Evolutionary conservation across 176 grass and related monocot genomes (phyloP).

Genomic region (Juncus inflexus): DNA sequence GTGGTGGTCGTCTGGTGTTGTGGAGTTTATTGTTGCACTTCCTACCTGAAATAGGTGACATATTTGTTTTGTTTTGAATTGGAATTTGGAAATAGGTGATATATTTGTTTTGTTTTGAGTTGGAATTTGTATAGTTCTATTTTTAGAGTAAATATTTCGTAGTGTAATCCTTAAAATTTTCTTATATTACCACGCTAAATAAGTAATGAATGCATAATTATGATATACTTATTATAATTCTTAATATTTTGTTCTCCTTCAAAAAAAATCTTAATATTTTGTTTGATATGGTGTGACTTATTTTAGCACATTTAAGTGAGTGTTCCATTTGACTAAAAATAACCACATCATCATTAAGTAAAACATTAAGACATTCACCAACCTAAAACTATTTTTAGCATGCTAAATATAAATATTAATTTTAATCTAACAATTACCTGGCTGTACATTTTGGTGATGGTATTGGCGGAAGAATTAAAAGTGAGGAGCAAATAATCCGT

Average conservation of each 20-base stretch:
- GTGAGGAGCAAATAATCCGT: conserved; percentile 84
- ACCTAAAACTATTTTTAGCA: too few species aligned
- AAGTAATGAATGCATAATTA: too few species aligned
- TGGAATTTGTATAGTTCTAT: too few species aligned
- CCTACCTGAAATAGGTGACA: conserved; percentile 44
- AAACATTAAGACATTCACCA: background rate
- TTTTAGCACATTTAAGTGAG: too few species aligned
- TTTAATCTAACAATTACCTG: conserved; percentile 45
- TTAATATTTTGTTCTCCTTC: too few species aligned
- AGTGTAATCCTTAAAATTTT: too few species aligned
- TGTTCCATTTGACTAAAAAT: too few species aligned
- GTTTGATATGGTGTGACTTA: too few species aligned
- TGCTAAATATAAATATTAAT: background rate
- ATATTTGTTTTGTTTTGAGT: background rate
- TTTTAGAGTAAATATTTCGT: too few species aligned
- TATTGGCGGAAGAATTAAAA: conserved; percentile 80
- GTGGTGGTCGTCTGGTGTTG: conserved; percentile 62
- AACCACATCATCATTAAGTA: background rate
- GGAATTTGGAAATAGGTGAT: background rate
- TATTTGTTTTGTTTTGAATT: background rate
- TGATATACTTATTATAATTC: too few species aligned
- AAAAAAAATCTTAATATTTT: too few species aligned
- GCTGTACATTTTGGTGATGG: conserved; percentile 62
- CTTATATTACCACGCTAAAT: too few species aligned
- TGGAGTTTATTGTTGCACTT: conserved; percentile 34